Base-by-base conservation (phyloP, 2,329 filamentous ascomycete genomes). In the Cladophialophora bantiana region DNA sequence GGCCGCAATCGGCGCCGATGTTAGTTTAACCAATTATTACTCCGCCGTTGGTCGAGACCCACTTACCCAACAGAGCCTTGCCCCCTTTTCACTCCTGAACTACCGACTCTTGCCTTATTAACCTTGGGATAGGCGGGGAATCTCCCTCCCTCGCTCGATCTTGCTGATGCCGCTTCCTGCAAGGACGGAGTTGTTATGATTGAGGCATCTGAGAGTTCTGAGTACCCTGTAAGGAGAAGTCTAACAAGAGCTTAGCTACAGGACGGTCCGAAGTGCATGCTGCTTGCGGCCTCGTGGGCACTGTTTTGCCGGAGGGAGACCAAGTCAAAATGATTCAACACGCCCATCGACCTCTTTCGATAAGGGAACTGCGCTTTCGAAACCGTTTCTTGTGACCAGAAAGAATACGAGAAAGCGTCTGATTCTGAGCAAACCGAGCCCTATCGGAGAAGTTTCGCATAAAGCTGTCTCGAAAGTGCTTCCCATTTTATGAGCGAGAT, bases 1-100 rank as follows among this genome's bases (percentile, higher is more conserved):
- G 45, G 18, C 45, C 45, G 45, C 45, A 26, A 26, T 12, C 45
- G 45, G 45, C 45, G 45, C 45, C 45, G 45, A 50, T 50, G 7
- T 13, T 6, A 5, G 10, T 26, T 26, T 1, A 26, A 26, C 45
- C 45, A 50, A 50, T 50, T n/a, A 45, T 5, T 18, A 4, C 4
- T 5, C 3, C 1, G 10, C 10, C 45, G 26, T 45, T 5, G 12
- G 5, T 2, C 3, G 2, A 26, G 26, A 26, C 26, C 26, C 6
- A 20, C 10, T 20, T 6, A 18, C 15, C 42, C 1, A 3, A 3
- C 15, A 18, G 20, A 20, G 2, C 5, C 36, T 38, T 13, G 18
- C 42, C n/a, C 20, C 15, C 42, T 48, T n/a, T 18, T n/a, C n/a
- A 26, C n/a, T 20, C 40, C 18, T 4, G 5, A 6, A 6, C 45